Conservation (phyloP, 441 rosid genomes). For the Mallotus japonicus region DNA sequence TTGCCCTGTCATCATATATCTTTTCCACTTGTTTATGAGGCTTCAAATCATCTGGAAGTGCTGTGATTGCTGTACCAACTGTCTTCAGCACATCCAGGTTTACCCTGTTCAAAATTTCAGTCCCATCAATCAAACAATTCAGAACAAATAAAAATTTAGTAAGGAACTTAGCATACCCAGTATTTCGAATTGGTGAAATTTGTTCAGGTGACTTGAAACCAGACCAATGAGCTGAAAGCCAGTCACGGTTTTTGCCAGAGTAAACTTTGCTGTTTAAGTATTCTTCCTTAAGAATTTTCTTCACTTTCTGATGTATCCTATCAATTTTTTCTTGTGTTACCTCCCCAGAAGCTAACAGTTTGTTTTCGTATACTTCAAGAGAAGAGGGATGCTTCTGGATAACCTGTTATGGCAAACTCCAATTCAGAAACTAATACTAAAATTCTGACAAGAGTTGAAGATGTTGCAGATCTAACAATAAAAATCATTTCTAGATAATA, state of each 20-base stretch:
- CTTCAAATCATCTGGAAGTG: slow-evolving; percentile 75
- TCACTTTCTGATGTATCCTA: slow-evolving; percentile 68
- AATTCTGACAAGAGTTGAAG: too few relatives aligned
- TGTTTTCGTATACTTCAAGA: slow-evolving; percentile 69
- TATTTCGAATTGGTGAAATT: slow-evolving; percentile 85
- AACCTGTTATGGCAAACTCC: slow-evolving; percentile 44
- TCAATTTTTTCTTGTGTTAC: slow-evolving; percentile 61
- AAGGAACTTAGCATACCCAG: slow-evolving; percentile 57
- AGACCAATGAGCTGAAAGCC: slow-evolving; percentile 97
- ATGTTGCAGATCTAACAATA: too few relatives aligned
- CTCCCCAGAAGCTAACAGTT: slow-evolving; percentile 73
- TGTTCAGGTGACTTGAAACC: slow-evolving; percentile 98
- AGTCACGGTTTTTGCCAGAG: slow-evolving; percentile 74
- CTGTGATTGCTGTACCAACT: slow-evolving; percentile 85
- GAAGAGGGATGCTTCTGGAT: slow-evolving; percentile 85
- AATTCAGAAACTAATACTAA: background rate
- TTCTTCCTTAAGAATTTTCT: slow-evolving; percentile 79
- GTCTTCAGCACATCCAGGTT: slow-evolving; percentile 91
- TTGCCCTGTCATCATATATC: slow-evolving; percentile 79
- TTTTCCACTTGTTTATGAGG: slow-evolving; percentile 86
- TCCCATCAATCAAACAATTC: slow-evolving; percentile 1
- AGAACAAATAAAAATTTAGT: background rate
- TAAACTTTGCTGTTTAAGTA: slow-evolving; percentile 77
- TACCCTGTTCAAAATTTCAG: slow-evolving; percentile 48
- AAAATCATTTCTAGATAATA: too few relatives aligned